phyloP scores from a whole-genome alignment of 1,284 basidiomycete species.

The Vanrija pseudolonga region DNA sequence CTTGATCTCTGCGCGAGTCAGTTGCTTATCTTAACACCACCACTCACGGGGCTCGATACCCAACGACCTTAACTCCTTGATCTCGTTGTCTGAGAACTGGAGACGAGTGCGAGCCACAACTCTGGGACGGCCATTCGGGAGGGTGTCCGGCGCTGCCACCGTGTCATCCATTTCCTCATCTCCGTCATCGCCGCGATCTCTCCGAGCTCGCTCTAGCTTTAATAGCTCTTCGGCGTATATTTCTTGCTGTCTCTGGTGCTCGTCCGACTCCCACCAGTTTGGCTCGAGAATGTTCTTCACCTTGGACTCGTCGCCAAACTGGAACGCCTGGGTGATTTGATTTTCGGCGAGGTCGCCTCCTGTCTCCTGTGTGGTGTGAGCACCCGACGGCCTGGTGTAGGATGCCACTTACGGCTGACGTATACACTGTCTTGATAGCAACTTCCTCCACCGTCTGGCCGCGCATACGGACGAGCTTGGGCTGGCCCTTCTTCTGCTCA shows the following conservation, averaged over 20 bases:
- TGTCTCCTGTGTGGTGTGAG: conserved; percentile 32
- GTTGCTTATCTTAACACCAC: neutral
- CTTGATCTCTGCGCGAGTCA: conserved; percentile 56
- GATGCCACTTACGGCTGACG: conserved; percentile 63
- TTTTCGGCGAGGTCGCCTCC: conserved; percentile 36
- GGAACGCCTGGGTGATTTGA: conserved; percentile 43
- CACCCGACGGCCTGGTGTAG: no score
- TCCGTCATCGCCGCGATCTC: no score
- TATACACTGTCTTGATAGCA: conserved; percentile 63
- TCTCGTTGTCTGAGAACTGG: conserved; percentile 80
- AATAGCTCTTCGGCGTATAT: conserved; percentile 28
- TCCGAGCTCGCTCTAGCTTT: conserved; percentile 21
- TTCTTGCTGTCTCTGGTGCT: conserved; percentile 21
- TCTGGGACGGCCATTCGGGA: neutral
- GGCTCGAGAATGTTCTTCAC: conserved; percentile 40
- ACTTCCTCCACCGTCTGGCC: conserved; percentile 73
- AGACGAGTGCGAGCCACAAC: conserved; percentile 30
- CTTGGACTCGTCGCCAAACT: conserved; percentile 43
- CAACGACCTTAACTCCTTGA: conserved; percentile 72
- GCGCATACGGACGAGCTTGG: conserved; percentile 75
- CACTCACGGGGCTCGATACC: conserved; percentile 62
- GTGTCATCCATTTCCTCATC: neutral
- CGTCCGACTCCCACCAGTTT: conserved; percentile 43
- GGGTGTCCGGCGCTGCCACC: neutral
- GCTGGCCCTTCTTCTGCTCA: conserved; percentile 73